Conservation (phyloP, 2,329 filamentous ascomycete genomes). For the Didymella sp. region DNA sequence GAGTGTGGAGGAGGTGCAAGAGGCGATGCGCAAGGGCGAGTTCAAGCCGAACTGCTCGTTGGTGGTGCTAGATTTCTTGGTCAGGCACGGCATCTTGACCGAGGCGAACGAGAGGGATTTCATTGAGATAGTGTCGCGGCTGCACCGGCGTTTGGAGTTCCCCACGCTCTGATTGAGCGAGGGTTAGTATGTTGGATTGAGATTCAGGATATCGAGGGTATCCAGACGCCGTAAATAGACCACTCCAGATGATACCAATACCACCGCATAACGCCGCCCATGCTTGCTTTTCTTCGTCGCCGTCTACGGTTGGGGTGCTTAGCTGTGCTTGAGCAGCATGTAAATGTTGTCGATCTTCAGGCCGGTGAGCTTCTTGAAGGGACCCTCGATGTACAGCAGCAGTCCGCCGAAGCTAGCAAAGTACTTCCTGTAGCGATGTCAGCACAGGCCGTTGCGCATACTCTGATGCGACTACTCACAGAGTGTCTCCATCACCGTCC, state of each 20-base stretch:
- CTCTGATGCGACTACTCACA: slow-evolving; percentile 66
- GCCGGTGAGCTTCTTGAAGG: slow-evolving; percentile 92
- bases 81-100: slow-evolving; percentile 82
- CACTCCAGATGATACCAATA: slow-evolving; percentile 40
- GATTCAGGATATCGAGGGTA: slow-evolving; percentile 36
- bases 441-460: slow-evolving; percentile 28
- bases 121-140: slow-evolving; percentile 73
- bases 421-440: slow-evolving; percentile 71
- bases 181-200: slow-evolving; percentile 17
- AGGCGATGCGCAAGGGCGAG: slow-evolving; percentile 71
- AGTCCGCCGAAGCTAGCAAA: slow-evolving; percentile 94
- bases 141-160: slow-evolving; percentile 83
- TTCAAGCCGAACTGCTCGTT: slow-evolving; percentile 95
- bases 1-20: slow-evolving; percentile 76
- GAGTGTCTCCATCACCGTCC: slow-evolving; percentile 81
- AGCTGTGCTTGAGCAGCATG: slow-evolving; percentile 87
- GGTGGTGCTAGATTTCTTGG: slow-evolving; percentile 86
- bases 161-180: slow-evolving; percentile 53
- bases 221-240: slow-evolving; percentile 41
- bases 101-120: slow-evolving; percentile 79
- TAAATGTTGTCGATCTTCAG: slow-evolving; percentile 94
- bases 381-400: slow-evolving; percentile 87
- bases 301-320: slow-evolving; percentile 1
- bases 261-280: slow-evolving; percentile 43
- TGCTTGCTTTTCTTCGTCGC: slow-evolving; percentile 30